Percentiles rank a stretch among this genome's conserved stretches.
These are phyloP conservation scores for Zygotorulaspora chibaensis DNA, from an alignment of 805 yeast species.

Conservation along the genomic window DNA sequence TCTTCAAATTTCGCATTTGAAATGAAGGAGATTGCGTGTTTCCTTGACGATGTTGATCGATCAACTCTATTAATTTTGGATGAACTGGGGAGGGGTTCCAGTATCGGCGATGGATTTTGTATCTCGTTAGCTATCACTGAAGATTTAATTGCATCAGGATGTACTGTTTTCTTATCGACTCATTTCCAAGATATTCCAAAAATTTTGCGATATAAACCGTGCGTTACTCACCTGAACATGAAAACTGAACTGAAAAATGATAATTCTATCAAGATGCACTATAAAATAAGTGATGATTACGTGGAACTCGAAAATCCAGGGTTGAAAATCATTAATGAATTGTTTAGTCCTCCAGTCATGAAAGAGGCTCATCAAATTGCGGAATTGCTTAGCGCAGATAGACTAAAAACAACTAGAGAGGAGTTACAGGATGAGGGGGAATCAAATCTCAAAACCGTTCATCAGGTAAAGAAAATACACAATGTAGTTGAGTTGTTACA, in stretches of 20 bases:
- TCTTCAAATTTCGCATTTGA: constrained; percentile 45
- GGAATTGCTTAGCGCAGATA: constrained; percentile 7
- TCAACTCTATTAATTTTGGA: constrained; percentile 45
- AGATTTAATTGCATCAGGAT: constrained; percentile 27
- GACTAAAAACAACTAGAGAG: not conserved
- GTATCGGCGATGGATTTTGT: constrained; percentile 49
- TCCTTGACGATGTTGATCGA: constrained; percentile 36
- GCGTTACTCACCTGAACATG: constrained; percentile 41
- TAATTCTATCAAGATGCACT: constrained; percentile 31
- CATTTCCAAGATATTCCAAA: constrained; percentile 44
- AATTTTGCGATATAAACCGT: constrained; percentile 32
- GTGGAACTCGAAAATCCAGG: constrained; percentile 33
- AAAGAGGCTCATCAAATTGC: constrained; percentile 30
- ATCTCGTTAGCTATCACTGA: constrained; percentile 45
- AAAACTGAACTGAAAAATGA: constrained; percentile 18
- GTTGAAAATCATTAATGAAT: constrained; percentile 25
- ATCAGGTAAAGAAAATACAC: constrained; percentile 26
- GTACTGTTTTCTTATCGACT: constrained; percentile 40
- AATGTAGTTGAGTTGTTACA: constrained; percentile 28
- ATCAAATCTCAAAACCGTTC: constrained; percentile 1
- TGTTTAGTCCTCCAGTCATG: constrained; percentile 28
- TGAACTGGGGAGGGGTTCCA: constrained; percentile 53
- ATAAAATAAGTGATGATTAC: constrained; percentile 24
- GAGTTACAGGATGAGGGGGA: constrained; percentile 10
- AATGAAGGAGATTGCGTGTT: constrained; percentile 46